Evolutionary conservation across 768 basidiomycete species (phyloP), one percentile per base, ranked within the genome.

Genomic region (Boletus insuetus): DNA sequence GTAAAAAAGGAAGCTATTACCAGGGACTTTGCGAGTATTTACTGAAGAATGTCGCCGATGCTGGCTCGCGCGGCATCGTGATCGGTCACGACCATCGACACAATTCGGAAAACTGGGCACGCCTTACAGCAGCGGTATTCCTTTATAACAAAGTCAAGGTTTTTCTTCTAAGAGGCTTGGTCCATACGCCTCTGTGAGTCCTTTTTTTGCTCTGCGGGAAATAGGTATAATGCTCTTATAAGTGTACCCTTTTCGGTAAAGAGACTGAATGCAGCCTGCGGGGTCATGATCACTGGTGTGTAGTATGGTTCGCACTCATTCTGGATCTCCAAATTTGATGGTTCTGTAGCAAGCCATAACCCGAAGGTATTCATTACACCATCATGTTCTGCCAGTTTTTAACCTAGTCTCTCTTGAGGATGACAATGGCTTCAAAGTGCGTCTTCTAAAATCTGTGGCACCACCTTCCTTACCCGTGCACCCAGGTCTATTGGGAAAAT

Each of bases 251-350:
- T 92, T 68, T 79, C 82, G 26, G 79, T 93, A 14, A 84, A 83
- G 60, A 74, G 70, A 48, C 64, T 91, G 44, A 74, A 74, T 12
- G 91, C 92, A 4, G 85, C 87, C 2, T 87, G 87, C 56, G 93
- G 93, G 19, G 83, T 94, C 3, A 95, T 95, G 93, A 88, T 95
- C 47, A 95, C 93, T 59, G 91, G 89, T 85, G 46, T 40, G 73
- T 63, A 17, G 37, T 37, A 35, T n/a, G 34, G n/a, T 34, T 6
- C 16, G 50, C 55, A 16, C 42, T 44, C 47, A 42, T 47, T 17
- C 17, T 32, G 17, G 49, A 49, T 17, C 7, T 37, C 35, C 13
- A 43, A 43, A 52, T 37, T 47, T 26, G 49, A 49, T 57, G 5
- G 53, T 48, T 42, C 38, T 58, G 1, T 54, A 86, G 91, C 91